Percentiles rank a stretch among this genome's conserved stretches.
Conservation (phyloP, 768 basidiomycete species). For the Pisolithus sp. region DNA sequence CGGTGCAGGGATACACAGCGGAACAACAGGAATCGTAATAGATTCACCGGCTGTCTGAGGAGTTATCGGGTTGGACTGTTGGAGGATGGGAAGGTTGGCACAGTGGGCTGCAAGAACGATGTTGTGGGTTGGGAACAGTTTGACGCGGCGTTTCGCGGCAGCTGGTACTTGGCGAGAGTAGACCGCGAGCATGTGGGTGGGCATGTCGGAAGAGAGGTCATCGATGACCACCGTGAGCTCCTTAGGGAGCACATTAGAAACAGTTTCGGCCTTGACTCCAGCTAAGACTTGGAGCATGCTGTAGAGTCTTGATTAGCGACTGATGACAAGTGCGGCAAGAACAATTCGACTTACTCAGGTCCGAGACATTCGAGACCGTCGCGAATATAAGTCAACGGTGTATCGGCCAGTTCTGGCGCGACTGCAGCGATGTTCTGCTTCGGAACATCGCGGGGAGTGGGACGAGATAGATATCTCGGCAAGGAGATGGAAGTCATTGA, state of each 20-base stretch:
- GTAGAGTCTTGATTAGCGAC: constrained; percentile 6
- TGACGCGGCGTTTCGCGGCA: constrained; percentile 24
- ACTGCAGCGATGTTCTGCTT: constrained; percentile 11
- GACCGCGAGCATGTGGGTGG: constrained; percentile 27
- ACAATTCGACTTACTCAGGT: constrained; percentile 15
- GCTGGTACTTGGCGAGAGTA: constrained; percentile 21
- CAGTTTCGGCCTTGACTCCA: constrained; percentile 17
- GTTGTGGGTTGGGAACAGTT: constrained; percentile 32
- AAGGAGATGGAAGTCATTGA: constrained; percentile 10
- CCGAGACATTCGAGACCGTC: constrained; percentile 23
- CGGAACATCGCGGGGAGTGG: constrained; percentile 9
- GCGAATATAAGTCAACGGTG: constrained; percentile 19
- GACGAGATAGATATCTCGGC: constrained; percentile 21
- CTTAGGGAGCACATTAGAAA: constrained; percentile 21
- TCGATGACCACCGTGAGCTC: constrained; percentile 22
- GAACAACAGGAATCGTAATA: constrained; percentile 53
- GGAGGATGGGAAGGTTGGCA: constrained; percentile 22
- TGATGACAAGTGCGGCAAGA: not conserved
- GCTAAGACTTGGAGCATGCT: constrained; percentile 29
- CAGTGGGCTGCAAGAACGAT: constrained; percentile 29
- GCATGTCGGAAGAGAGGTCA: constrained; percentile 26
- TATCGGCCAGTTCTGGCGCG: constrained; percentile 23
- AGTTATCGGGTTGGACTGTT: constrained; percentile 8
- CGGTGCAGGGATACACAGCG: constrained; percentile 64
- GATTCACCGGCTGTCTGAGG: constrained; percentile 14